Conservation (phyloP, 2,329 filamentous ascomycete genomes). For the Pseudocercospora crystallina region DNA sequence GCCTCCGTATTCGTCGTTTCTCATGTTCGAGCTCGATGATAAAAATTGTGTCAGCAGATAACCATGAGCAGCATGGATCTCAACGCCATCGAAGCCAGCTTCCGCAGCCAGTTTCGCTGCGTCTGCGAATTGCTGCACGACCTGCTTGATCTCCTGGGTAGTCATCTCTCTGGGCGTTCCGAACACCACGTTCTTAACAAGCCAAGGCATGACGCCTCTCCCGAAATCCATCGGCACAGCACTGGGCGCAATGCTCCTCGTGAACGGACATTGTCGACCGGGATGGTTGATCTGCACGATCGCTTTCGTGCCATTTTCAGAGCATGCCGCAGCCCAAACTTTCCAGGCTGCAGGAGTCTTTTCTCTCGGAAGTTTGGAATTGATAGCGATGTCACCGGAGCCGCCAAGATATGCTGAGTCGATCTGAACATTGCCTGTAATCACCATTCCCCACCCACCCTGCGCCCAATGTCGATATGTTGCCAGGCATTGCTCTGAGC, state of each 20-base stretch:
- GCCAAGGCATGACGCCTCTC: not conserved
- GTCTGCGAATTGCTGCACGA: slow-evolving; percentile 15
- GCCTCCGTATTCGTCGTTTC: slow-evolving; percentile 42
- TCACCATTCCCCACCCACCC: slow-evolving; percentile 15
- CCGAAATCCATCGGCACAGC: slow-evolving; percentile 14
- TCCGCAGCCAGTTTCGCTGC: slow-evolving; percentile 36
- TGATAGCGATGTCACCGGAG: slow-evolving; percentile 11
- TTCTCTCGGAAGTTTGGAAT: not conserved
- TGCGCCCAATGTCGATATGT: slow-evolving; percentile 15
- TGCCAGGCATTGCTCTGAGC: slow-evolving; percentile 8
- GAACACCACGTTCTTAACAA: slow-evolving; percentile 9
- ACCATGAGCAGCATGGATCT: slow-evolving; percentile 35
- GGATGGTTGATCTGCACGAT: slow-evolving; percentile 22
- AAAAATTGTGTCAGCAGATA: slow-evolving; percentile 42
- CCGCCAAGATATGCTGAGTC: slow-evolving; percentile 12
- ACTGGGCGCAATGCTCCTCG: slow-evolving; percentile 6
- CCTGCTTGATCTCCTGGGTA: slow-evolving; percentile 11
- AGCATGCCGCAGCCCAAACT: not conserved
- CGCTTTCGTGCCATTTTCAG: slow-evolving; percentile 11
- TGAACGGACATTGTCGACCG: slow-evolving; percentile 10
- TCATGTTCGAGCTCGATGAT: slow-evolving; percentile 37
- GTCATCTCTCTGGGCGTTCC: slow-evolving; percentile 13
- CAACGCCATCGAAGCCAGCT: slow-evolving; percentile 23
- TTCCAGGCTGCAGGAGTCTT: slow-evolving; percentile 7
- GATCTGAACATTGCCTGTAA: slow-evolving; percentile 20